phyloP scores from a whole-genome alignment of 495 filamentous ascomycete species.

The Neurospora sp. region DNA sequence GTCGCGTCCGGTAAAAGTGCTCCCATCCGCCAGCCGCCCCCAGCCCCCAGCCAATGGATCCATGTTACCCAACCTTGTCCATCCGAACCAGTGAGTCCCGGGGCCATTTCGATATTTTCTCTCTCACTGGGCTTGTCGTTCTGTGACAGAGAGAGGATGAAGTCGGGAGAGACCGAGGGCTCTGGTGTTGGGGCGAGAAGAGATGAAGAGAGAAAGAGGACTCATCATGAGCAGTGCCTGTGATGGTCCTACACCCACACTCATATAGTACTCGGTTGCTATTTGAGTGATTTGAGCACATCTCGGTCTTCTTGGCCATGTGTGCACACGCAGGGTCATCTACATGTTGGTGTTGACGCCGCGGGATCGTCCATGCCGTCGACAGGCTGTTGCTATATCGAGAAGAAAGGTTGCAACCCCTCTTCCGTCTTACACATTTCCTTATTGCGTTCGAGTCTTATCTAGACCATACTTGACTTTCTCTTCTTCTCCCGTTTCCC shows the following conservation, averaged over 20 bases:
- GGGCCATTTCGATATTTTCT: neutral
- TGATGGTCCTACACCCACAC: neutral
- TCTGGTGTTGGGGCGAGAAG: neutral
- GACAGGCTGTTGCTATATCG: slow-evolving; percentile 9
- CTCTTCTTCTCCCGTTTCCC: neutral
- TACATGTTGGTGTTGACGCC: neutral
- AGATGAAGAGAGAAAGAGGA: neutral
- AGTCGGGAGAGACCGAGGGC: neutral
- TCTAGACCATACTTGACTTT: slow-evolving; percentile 1
- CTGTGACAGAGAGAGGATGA: neutral
- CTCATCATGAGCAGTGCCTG: neutral
- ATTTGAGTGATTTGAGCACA: neutral
- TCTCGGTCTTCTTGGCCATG: neutral
- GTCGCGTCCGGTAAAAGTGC: slow-evolving; percentile 20
- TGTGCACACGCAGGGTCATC: neutral
- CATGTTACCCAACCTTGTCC: neutral
- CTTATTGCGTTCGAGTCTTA: slow-evolving; percentile 3
- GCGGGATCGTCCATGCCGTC: neutral
- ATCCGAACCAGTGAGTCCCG: slow-evolving; percentile 2
- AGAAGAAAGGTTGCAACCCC: slow-evolving; percentile 5
- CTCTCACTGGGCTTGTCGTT: neutral
- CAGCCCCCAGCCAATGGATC: slow-evolving; percentile 19
- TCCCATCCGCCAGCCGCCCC: slow-evolving; percentile 11
- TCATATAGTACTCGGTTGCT: neutral
- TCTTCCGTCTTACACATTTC: neutral